Evolutionary conservation across 23 red algal genomes (phyloP).

Genomic region (Gracilariopsis chorda): DNA sequence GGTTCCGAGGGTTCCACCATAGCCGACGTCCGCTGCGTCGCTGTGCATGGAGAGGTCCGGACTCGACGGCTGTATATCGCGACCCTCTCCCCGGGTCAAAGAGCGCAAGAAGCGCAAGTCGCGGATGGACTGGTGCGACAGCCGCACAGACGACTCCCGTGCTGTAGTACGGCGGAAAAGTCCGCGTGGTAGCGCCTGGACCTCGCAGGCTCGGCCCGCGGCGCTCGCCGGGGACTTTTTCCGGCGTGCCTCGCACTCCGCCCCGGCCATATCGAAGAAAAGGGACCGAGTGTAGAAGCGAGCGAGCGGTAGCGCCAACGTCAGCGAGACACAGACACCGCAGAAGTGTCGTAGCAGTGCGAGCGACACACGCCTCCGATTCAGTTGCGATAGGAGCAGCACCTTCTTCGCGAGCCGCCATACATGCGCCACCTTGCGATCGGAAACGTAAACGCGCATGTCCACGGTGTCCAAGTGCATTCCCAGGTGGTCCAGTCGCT

Average conservation of each 20-base stretch:
- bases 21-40: slow-evolving; percentile 14
- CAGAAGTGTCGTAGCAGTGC: slow-evolving; percentile 9
- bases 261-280: background rate
- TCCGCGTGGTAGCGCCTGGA: background rate
- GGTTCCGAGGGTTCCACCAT: background rate
- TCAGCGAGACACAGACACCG: slow-evolving; percentile 10
- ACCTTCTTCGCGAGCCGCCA: background rate
- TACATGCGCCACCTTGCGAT: background rate
- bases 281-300: slow-evolving; percentile 25
- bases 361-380: background rate
- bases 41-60: background rate
- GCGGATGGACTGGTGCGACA: background rate
- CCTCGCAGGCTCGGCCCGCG: background rate
- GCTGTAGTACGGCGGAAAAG: no score
- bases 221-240: background rate
- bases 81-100: background rate
- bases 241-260: background rate
- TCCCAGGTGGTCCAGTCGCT: background rate
- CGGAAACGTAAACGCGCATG: background rate
- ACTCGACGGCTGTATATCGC: background rate
- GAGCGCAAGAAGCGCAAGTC: background rate
- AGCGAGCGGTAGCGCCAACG: background rate
- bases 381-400: background rate
- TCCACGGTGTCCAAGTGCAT: background rate
- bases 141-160: background rate